These are phyloP conservation scores for Salix exigua DNA, from an alignment of 345 rosid genomes.

Conservation along the genomic window DNA sequence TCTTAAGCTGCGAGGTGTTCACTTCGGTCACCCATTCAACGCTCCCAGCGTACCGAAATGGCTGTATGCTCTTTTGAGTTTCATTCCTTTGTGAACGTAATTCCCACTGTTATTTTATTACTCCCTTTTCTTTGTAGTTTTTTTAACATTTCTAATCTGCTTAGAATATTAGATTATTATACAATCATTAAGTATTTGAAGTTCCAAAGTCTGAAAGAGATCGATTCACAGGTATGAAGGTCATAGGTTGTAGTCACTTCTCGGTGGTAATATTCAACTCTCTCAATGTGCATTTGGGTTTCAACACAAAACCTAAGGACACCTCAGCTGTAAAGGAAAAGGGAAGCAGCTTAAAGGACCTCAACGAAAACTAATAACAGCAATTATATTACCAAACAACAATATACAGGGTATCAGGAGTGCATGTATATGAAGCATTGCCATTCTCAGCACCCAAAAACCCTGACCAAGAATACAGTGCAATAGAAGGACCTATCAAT, in stretches of 20 bases:
- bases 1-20: background rate
- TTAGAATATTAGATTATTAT: too few species aligned
- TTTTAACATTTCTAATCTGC: too few species aligned
- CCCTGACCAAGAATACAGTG: background rate
- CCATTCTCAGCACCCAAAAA: background rate
- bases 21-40: background rate
- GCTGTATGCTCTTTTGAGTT: background rate
- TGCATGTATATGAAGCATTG: background rate
- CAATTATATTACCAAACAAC: background rate
- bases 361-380: background rate
- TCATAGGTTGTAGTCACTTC: too few species aligned
- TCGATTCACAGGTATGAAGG: background rate
- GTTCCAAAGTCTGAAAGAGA: background rate
- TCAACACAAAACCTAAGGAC: background rate
- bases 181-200: background rate
- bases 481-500: background rate
- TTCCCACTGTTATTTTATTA: background rate
- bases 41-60: background rate
- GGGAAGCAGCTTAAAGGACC: background rate
- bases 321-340: background rate
- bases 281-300: background rate
- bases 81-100: background rate
- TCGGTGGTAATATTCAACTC: background rate
- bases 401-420: background rate
- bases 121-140: too few species aligned